Evolutionary conservation across 2,329 filamentous ascomycete genomes (phyloP), one percentile per base, ranked within the genome.

Genomic region (Venturia carpophila): DNA sequence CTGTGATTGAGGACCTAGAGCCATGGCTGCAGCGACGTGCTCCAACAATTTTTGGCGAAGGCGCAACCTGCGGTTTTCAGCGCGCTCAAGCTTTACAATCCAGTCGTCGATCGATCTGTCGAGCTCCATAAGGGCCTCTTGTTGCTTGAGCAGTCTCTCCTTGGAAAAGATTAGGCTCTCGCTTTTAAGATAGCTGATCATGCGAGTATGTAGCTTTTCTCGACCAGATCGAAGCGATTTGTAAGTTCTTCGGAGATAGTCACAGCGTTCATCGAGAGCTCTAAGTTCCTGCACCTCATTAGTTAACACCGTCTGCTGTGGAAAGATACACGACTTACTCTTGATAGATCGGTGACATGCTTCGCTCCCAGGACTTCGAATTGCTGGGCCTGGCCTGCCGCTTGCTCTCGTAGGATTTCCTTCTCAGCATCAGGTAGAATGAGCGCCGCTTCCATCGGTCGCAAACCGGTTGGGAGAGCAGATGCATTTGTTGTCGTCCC

Each of bases 31-130:
- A 60, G 90, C 89, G 63, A 92, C 86, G 71, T 93, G 90, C 75
- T 93, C 89, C 3, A 93, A 82, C 15, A 93, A 79, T 79, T 92
- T 93, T 73, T 92, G 89, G 45, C 89, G 84, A 56, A 93, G 85
- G 7, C 88, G 82, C 19, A 86, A 87, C 49, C 89, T 85, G 71
- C 90, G 82, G 72, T 92, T 91, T 74, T 93, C 90, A 11, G 89
- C 88, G 68, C 88, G 83, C 71, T 92, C 90, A n/a, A 92, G 82
- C 77, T 92, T 92, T 69, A 78, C 80, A 61, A 90, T 85, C 87
- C 90, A 92, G 72, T 91, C 88, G 70, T 92, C 90, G 68, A 93
- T 92, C 2, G 87, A 89, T 19, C 82, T 78, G 71, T 93, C 89
- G 7, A 93, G 82, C 73, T 92, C 89, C 1, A 86, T 84, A 13